Evolutionary conservation across 192 early-diverging fungal genomes (phyloP), one percentile per base, ranked within the genome.

Genomic region (Podila verticillata): DNA sequence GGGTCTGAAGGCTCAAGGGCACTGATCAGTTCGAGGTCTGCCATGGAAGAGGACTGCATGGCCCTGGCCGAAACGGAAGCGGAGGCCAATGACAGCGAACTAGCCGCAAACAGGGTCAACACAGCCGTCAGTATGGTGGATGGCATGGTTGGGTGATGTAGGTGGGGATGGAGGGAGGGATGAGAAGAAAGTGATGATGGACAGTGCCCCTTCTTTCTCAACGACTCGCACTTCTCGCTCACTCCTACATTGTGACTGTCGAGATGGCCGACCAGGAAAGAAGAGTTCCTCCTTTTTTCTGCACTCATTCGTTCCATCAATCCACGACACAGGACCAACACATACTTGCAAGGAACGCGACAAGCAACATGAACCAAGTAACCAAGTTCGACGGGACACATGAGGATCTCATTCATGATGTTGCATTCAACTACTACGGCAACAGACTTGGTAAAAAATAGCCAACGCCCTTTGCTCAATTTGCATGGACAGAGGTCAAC

Each of bases 321-420:
- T 44, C 39, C 39, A 4, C 39, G 12, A 44, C 39, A 0, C 39
- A 44, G 39, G 39, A 44, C 39, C 12, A 44, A 44, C 39, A 44
- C 36, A 44, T 15, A 2, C 15, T 15, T 15, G 3, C 36, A 44
- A 15, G 39, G 39, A 44, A 51, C 10, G 26, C n/a, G 35, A 44
- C 32, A n/a, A 58, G 4, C 39, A 34, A 3, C 8, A 88, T 88
- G 85, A 86, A 72, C 48, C 83, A 81, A 58, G 70, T 85, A 30
- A 85, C 85, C 15, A 84, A 82, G 51, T 89, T 96, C 74, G 88
- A 94, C 48, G 88, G 93, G 22, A 86, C 81, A 49, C 95, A 96
- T 84, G 94, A 97, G 54, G 97, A 99, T 86, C 88, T 99, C 64
- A 94, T 99, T 61, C 96, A 97, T 81, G 95, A 96, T 75, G 83